These are phyloP conservation scores for Isoetes taiwanensis DNA, from an alignment of 75 land plant genomes.

Conservation along the genomic window DNA sequence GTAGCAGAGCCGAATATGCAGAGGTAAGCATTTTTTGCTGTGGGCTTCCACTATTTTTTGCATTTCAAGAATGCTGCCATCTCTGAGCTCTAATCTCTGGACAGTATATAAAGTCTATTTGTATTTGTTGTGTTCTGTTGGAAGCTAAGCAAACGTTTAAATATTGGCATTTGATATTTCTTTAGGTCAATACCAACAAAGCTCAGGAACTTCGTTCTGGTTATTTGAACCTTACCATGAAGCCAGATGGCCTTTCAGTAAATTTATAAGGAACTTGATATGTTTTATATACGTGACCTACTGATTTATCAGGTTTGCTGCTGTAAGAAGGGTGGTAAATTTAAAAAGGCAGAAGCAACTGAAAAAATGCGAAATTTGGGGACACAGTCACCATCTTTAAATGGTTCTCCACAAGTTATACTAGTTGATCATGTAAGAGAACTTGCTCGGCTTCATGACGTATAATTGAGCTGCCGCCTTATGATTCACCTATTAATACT, in stretches of 20 bases:
- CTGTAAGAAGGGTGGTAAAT: neutral
- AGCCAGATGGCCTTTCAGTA: neutral
- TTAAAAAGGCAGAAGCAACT: no score
- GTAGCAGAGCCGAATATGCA: no score
- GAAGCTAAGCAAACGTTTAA: no score
- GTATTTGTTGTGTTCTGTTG: no score
- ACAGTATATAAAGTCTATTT: no score
- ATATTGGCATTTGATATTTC: no score
- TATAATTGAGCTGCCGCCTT: no score
- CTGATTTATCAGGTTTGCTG: neutral
- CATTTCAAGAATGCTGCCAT: no score
- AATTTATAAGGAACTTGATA: neutral
- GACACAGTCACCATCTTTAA: neutral
- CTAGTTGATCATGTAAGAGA: neutral
- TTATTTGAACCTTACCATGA: neutral
- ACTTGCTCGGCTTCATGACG: neutral
- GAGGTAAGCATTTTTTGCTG: no score
- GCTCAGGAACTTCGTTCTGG: neutral
- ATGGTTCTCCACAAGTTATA: neutral
- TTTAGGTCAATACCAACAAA: neutral
- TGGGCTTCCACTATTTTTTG: no score
- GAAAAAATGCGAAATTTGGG: neutral
- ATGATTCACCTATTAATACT: no score
- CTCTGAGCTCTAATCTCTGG: no score
- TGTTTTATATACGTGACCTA: neutral